These are phyloP conservation scores for Dendryphion nanum DNA, from an alignment of 2,329 filamentous ascomycete genomes.

Conservation along the genomic window DNA sequence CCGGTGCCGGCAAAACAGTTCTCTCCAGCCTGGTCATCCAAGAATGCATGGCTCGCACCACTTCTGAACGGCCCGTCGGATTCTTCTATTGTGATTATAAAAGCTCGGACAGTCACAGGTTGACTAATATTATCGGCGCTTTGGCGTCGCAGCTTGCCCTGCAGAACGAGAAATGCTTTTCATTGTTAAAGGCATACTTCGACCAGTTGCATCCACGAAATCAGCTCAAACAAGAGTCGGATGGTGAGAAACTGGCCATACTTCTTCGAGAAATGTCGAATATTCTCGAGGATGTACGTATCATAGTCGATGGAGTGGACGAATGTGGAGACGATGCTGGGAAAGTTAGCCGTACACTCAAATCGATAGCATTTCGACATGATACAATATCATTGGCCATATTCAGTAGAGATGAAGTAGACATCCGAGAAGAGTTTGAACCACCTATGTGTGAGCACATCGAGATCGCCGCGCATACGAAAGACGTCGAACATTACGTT, in stretches of 20 bases:
- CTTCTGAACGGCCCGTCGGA: constrained; percentile 2
- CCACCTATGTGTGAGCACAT: neutral
- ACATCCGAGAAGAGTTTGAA: constrained; percentile 3
- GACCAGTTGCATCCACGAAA: constrained; percentile 1
- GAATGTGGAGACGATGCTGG: constrained; percentile 14
- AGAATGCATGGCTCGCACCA: neutral
- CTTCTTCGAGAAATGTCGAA: constrained; percentile 10
- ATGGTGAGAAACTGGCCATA: constrained; percentile 2
- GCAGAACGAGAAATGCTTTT: constrained; percentile 23
- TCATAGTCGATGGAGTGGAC: constrained; percentile 29
- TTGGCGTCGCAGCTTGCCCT: constrained; percentile 28
- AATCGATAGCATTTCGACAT: neutral
- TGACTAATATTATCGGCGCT: constrained; percentile 21
- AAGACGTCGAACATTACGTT: constrained; percentile 8
- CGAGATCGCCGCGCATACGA: constrained; percentile 7
- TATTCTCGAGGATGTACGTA: constrained; percentile 10
- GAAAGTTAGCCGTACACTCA: neutral
- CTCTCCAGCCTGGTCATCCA: constrained; percentile 9
- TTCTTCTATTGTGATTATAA: constrained; percentile 37
- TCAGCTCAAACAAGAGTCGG: neutral
- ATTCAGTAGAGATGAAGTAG: constrained; percentile 8
- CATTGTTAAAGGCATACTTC: constrained; percentile 10
- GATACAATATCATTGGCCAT: constrained; percentile 4
- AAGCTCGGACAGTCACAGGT: constrained; percentile 10
- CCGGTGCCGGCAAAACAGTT: constrained; percentile 13